These are phyloP conservation scores for Chlorociboria aeruginascens DNA, from an alignment of 495 filamentous ascomycete genomes.

Conservation along the genomic window DNA sequence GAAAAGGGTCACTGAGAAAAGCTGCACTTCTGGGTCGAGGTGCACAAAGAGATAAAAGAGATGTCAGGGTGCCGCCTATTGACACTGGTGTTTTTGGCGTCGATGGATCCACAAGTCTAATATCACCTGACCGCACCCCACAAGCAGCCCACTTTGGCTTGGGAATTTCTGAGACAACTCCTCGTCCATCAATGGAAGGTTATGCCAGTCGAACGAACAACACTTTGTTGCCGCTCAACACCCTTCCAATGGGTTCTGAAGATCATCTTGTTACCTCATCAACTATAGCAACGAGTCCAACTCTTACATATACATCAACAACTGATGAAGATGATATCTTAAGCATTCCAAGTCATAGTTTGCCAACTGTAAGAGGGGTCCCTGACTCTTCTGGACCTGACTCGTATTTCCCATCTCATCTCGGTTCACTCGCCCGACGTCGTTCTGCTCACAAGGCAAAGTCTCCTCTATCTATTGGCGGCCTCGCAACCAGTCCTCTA, in stretches of 20 bases:
- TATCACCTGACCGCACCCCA: slow-evolving; percentile 9
- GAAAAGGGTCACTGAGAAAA: slow-evolving; percentile 69
- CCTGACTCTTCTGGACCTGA: slow-evolving; percentile 48
- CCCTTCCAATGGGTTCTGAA: slow-evolving; percentile 13
- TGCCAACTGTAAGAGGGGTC: slow-evolving; percentile 20
- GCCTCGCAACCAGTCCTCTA: slow-evolving; percentile 31
- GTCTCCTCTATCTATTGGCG: slow-evolving; percentile 44
- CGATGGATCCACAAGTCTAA: slow-evolving; percentile 14
- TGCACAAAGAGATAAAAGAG: slow-evolving; percentile 43
- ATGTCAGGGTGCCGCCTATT: slow-evolving; percentile 31
- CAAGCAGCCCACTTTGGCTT: slow-evolving; percentile 27
- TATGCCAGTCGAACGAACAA: slow-evolving; percentile 21
- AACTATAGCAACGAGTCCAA: slow-evolving; percentile 35
- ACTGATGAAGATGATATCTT: slow-evolving; percentile 72
- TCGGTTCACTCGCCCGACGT: slow-evolving; percentile 31
- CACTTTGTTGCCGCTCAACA: slow-evolving; percentile 21
- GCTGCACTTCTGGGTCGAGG: slow-evolving; percentile 66
- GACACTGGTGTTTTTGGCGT: slow-evolving; percentile 23
- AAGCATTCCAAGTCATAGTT: slow-evolving; percentile 36
- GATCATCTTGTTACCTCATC: slow-evolving; percentile 15
- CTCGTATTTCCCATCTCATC: slow-evolving; percentile 43
- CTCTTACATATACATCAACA: slow-evolving; percentile 53
- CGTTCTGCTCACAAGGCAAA: slow-evolving; percentile 43
- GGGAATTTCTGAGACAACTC: slow-evolving; percentile 35
- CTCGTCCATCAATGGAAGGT: slow-evolving; percentile 34